Conservation (phyloP, 805 yeast species). For the Dipodascus geniculatus region DNA sequence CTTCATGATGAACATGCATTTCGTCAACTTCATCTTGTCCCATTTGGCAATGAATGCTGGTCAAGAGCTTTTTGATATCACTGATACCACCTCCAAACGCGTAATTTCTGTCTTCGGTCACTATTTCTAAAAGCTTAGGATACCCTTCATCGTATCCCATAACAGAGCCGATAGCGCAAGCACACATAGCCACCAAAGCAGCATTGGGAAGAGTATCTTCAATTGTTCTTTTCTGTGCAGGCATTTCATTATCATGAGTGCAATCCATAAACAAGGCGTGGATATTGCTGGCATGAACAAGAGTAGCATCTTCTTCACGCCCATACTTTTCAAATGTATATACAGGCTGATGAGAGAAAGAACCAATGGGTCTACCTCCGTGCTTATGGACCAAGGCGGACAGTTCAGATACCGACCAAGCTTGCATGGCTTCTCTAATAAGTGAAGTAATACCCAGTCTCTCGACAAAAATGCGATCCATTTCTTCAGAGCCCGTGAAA, state of each 20-base stretch:
- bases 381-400: conserved; percentile 80
- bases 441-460: conserved; percentile 79
- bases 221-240: conserved; percentile 78
- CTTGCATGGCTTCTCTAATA: conserved; percentile 96
- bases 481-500: conserved; percentile 82
- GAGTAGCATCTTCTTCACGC: conserved; percentile 21
- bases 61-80: conserved; percentile 40
- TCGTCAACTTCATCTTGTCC: conserved; percentile 55
- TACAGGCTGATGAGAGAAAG: conserved; percentile 68
- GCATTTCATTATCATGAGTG: conserved; percentile 90
- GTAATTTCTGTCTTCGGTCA: conserved; percentile 59
- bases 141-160: conserved; percentile 91
- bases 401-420: conserved; percentile 77
- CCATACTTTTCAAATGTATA: conserved; percentile 26
- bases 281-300: conserved; percentile 59
- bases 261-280: conserved; percentile 97
- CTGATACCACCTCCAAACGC: conserved; percentile 54
- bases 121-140: conserved; percentile 72
- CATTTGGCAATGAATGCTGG: conserved; percentile 27
- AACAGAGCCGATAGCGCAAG: conserved; percentile 89
- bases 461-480: conserved; percentile 86
- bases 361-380: conserved; percentile 94
- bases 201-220: conserved; percentile 94
- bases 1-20: conserved; percentile 90
- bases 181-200: conserved; percentile 84